These are phyloP conservation scores for Talaromyces sp. DNA, from an alignment of 2,329 filamentous ascomycete species.

Conservation along the genomic window DNA sequence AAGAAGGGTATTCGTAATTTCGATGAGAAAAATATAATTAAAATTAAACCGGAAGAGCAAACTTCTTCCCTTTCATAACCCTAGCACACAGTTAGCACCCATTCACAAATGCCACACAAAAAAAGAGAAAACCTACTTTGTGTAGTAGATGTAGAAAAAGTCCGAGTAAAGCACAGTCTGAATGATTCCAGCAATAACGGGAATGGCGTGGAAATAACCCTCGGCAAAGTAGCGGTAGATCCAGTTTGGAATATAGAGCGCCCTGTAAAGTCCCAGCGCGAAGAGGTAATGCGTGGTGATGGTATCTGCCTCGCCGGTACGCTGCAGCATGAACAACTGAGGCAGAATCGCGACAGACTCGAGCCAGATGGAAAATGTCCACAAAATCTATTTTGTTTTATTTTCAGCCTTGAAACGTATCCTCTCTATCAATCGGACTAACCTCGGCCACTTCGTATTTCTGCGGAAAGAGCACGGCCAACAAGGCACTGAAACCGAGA, in stretches of 20 bases:
- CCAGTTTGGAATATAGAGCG: conserved; percentile 98
- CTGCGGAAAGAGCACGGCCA: conserved; percentile 81
- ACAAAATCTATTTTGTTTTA: conserved; percentile 62
- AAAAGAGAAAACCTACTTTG: conserved; percentile 59
- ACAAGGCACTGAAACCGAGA: conserved; percentile 69
- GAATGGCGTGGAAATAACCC: conserved; percentile 77
- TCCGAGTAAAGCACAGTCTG: conserved; percentile 96
- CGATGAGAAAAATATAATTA: background rate
- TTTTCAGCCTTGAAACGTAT: conserved; percentile 3
- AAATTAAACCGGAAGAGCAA: conserved; percentile 71
- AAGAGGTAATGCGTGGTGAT: conserved; percentile 98
- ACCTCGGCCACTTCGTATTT: conserved; percentile 71
- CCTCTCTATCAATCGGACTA: conserved; percentile 3
- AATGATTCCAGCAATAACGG: conserved; percentile 80
- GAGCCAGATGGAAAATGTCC: conserved; percentile 98
- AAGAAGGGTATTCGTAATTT: background rate
- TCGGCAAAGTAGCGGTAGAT: conserved; percentile 84
- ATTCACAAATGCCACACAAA: background rate
- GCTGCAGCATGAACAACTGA: conserved; percentile 95
- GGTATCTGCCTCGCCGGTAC: conserved; percentile 97
- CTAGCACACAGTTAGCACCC: conserved; percentile 20
- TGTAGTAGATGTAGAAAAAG: conserved; percentile 99
- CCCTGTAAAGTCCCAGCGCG: conserved; percentile 83
- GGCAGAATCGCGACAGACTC: conserved; percentile 95
- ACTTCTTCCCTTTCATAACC: conserved; percentile 81